These are phyloP conservation scores for Pseudogymnoascus destructans DNA, from an alignment of 2,329 filamentous ascomycete species.

Conservation along the genomic window DNA sequence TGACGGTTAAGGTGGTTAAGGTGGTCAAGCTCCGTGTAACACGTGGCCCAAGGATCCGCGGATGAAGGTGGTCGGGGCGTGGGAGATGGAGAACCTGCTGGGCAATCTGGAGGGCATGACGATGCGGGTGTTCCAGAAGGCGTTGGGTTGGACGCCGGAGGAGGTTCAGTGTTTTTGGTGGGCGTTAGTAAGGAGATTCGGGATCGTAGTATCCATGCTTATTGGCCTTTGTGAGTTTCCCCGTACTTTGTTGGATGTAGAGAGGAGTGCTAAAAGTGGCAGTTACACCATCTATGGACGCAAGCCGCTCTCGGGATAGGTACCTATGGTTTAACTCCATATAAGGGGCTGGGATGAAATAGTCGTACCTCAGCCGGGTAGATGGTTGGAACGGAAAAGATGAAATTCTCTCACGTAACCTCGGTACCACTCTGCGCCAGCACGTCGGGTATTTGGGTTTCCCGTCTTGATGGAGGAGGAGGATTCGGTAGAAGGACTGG, in stretches of 20 bases:
- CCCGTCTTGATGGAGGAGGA: neutral
- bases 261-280: neutral
- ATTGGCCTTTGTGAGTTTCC: constrained; percentile 12
- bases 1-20: constrained; percentile 32
- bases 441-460: neutral
- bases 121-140: constrained; percentile 28
- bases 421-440: neutral
- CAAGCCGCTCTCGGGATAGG: neutral
- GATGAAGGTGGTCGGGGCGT: constrained; percentile 37
- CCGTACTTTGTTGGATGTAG: neutral
- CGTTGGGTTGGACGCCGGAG: constrained; percentile 28
- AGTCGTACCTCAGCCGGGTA: neutral
- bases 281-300: neutral
- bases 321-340: neutral
- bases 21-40: constrained; percentile 39
- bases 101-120: constrained; percentile 19
- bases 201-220: constrained; percentile 27
- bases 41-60: constrained; percentile 38
- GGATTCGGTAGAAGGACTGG: neutral
- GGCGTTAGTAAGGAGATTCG: constrained; percentile 29
- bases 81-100: constrained; percentile 17
- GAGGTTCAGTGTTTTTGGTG: constrained; percentile 29
- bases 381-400: neutral
- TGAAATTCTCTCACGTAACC: neutral
- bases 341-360: neutral